Conservation (phyloP, 257 asterid species). For the Gynochthodes officinalis region DNA sequence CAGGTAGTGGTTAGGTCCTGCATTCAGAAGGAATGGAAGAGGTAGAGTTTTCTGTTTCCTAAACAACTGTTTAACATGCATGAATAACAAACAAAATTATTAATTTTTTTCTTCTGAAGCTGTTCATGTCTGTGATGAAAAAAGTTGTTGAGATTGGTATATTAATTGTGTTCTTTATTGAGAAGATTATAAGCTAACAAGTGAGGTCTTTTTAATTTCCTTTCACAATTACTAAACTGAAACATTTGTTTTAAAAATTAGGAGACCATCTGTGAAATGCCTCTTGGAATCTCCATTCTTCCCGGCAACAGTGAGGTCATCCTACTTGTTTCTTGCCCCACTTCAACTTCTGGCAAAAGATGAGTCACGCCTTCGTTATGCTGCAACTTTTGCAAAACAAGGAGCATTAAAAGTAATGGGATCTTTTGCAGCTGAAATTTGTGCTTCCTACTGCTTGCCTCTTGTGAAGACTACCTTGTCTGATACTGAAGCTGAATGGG, state of each 20-base stretch:
- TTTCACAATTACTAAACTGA: slow-evolving; percentile 9
- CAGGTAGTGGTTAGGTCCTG: slow-evolving; percentile 71
- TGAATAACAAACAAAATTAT: background rate
- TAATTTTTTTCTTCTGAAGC: background rate
- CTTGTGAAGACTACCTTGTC: slow-evolving; percentile 58
- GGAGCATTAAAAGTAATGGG: slow-evolving; percentile 90
- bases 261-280: slow-evolving; percentile 93
- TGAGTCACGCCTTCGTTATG: slow-evolving; percentile 79
- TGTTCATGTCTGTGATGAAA: background rate
- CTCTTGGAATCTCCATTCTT: slow-evolving; percentile 93
- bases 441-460: slow-evolving; percentile 92
- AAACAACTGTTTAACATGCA: background rate
- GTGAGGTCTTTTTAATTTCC: background rate
- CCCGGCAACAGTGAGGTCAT: slow-evolving; percentile 63
- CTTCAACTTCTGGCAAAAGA: slow-evolving; percentile 82
- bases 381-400: slow-evolving; percentile 71
- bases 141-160: background rate
- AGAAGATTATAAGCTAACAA: background rate
- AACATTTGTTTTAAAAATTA: slow-evolving; percentile 31
- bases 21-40: slow-evolving; percentile 75
- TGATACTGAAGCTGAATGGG: slow-evolving; percentile 84
- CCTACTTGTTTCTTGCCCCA: slow-evolving; percentile 80
- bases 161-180: background rate
- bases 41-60: slow-evolving; percentile 40
- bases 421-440: slow-evolving; percentile 75